Evolutionary conservation across 2,329 filamentous ascomycete species (phyloP).

Genomic region (Colletotrichum tanaceti): DNA sequence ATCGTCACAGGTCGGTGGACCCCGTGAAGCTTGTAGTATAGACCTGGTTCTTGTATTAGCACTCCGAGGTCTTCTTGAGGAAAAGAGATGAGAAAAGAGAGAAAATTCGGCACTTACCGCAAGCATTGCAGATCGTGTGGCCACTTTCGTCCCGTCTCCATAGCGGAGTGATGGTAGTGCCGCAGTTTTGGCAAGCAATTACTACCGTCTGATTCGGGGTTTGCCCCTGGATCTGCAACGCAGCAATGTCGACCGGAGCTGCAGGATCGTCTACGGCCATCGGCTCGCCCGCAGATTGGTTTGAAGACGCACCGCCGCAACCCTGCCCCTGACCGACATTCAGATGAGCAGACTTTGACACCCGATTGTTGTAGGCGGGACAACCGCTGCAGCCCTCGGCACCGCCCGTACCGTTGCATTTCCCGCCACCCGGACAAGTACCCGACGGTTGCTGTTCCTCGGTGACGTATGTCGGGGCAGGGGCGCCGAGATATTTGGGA

Average conservation of each 20-base stretch:
- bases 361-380: constrained; percentile 95
- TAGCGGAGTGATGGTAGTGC: constrained; percentile 93
- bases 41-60: constrained; percentile 63
- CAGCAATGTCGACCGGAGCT: constrained; percentile 62
- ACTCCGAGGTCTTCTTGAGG: constrained; percentile 23
- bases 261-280: constrained; percentile 51
- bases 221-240: constrained; percentile 54
- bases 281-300: constrained; percentile 43
- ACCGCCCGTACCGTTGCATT: constrained; percentile 95
- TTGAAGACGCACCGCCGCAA: constrained; percentile 43
- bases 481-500: constrained; percentile 56
- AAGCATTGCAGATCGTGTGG: constrained; percentile 98
- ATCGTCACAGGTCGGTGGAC: constrained; percentile 95
- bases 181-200: constrained; percentile 96
- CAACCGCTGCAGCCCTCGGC: constrained; percentile 96
- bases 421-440: constrained; percentile 94
- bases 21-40: constrained; percentile 97
- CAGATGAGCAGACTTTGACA: constrained; percentile 86
- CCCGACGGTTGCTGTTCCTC: constrained; percentile 80
- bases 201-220: constrained; percentile 71
- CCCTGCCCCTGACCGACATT: constrained; percentile 64
- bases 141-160: constrained; percentile 95
- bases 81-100: neutral
- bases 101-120: constrained; percentile 71
- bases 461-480: constrained; percentile 77